phyloP scores from a whole-genome alignment of 805 yeast genomes.

The Saccharomyces kudriavzevii region DNA sequence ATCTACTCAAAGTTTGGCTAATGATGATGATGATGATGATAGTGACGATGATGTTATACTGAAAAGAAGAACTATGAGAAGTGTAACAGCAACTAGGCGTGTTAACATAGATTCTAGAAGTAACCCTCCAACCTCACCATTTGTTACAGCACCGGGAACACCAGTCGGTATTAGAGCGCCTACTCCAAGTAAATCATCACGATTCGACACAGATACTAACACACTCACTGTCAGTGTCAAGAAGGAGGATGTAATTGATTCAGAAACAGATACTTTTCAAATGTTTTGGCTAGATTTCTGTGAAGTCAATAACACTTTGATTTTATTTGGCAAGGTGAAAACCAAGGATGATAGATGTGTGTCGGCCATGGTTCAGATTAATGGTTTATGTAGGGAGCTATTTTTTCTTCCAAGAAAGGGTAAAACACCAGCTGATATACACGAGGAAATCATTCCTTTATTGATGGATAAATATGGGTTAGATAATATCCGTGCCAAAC shows the following conservation, averaged over 20 bases:
- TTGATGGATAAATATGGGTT: slow-evolving; percentile 57
- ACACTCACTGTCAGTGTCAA: slow-evolving; percentile 15
- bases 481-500: slow-evolving; percentile 56
- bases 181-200: not conserved
- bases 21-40: slow-evolving; percentile 31
- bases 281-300: slow-evolving; percentile 89
- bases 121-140: slow-evolving; percentile 21
- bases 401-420: slow-evolving; percentile 66
- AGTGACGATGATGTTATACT: slow-evolving; percentile 28
- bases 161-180: slow-evolving; percentile 9
- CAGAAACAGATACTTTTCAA: slow-evolving; percentile 43
- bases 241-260: slow-evolving; percentile 29
- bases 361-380: slow-evolving; percentile 71
- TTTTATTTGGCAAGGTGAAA: slow-evolving; percentile 74
- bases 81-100: slow-evolving; percentile 20
- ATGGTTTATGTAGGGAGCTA: slow-evolving; percentile 60
- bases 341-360: slow-evolving; percentile 51
- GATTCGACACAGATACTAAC: slow-evolving; percentile 4
- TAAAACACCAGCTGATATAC: slow-evolving; percentile 57
- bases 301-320: slow-evolving; percentile 60
- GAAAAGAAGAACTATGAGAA: slow-evolving; percentile 26
- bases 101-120: slow-evolving; percentile 21
- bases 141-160: slow-evolving; percentile 30
- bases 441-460: slow-evolving; percentile 65
- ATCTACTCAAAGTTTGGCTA: slow-evolving; percentile 6